These are phyloP conservation scores for Fusarium floridanum DNA, from an alignment of 2,329 filamentous ascomycete species.

Conservation along the genomic window DNA sequence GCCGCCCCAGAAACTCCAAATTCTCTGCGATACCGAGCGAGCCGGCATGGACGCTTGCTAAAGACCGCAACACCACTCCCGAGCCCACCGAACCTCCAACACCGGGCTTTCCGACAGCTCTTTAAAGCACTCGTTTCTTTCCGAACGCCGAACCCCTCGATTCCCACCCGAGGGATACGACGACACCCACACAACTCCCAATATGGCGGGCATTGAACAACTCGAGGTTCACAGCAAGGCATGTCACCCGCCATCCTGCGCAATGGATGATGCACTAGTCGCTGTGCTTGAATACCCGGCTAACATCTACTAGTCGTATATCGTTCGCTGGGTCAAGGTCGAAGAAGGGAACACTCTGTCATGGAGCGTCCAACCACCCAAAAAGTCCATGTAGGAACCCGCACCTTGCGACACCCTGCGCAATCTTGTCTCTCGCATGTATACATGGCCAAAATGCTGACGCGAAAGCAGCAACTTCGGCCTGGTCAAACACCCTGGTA, in stretches of 20 bases:
- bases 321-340: conserved; percentile 96
- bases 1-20: conserved; percentile 31
- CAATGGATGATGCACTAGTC: not conserved
- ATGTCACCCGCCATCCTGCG: conserved; percentile 42
- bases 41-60: conserved; percentile 39
- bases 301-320: conserved; percentile 82
- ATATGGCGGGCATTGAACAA: conserved; percentile 95
- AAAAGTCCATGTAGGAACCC: conserved; percentile 84
- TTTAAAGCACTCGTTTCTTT: conserved; percentile 1
- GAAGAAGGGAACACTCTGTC: conserved; percentile 92
- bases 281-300: conserved; percentile 17
- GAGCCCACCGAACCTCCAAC: conserved; percentile 9
- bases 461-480: conserved; percentile 80
- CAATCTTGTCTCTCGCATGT: not conserved
- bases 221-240: conserved; percentile 98
- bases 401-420: conserved; percentile 11
- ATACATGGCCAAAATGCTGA: conserved; percentile 23
- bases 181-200: conserved; percentile 33
- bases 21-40: conserved; percentile 33
- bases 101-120: conserved; percentile 23
- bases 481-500: conserved; percentile 95
- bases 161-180: conserved; percentile 5
- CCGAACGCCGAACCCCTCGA: conserved; percentile 19
- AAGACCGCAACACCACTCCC: conserved; percentile 32
- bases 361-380: conserved; percentile 97